These are phyloP conservation scores for Penicillium rolfsii DNA, from an alignment of 2,329 filamentous ascomycete species.

Conservation along the genomic window DNA sequence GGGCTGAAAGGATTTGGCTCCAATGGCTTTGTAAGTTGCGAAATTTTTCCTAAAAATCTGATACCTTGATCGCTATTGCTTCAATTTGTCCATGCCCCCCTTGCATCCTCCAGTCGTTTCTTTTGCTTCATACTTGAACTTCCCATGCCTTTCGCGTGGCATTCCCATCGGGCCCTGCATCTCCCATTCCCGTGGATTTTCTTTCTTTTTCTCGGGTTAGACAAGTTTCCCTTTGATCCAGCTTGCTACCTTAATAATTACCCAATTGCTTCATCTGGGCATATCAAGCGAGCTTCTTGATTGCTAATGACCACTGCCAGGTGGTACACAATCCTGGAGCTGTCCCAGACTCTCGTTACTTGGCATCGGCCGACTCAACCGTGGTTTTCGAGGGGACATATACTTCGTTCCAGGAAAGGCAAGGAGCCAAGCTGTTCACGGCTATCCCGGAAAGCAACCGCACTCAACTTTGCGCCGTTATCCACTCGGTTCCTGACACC, in stretches of 20 bases:
- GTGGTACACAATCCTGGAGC: conserved; percentile 54
- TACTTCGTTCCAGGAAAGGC: conserved; percentile 41
- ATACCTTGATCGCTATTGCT: conserved; percentile 5
- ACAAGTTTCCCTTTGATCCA: background rate
- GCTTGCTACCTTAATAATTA: background rate
- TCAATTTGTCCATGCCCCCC: background rate
- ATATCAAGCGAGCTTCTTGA: conserved; percentile 5
- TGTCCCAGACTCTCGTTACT: conserved; percentile 47
- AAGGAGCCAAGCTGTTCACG: conserved; percentile 38
- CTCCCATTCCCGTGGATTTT: background rate
- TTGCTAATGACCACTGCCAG: conserved; percentile 29
- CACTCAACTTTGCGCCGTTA: conserved; percentile 39
- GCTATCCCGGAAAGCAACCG: conserved; percentile 39
- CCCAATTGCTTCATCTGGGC: background rate
- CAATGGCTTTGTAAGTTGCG: conserved; percentile 43
- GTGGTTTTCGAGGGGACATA: conserved; percentile 53
- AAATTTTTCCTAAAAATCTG: conserved; percentile 9
- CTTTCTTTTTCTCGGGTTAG: background rate
- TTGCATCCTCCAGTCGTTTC: conserved; percentile 2
- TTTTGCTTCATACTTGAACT: background rate
- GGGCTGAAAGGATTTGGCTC: conserved; percentile 38
- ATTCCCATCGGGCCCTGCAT: background rate
- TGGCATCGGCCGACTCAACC: conserved; percentile 48
- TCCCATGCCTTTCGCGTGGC: background rate
- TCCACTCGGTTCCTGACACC: conserved; percentile 44